Percentiles rank a stretch among this genome's conserved stretches.
phyloP scores from a whole-genome alignment of 2,329 filamentous ascomycete species.

The Ceratocystis eucalypticola region DNA sequence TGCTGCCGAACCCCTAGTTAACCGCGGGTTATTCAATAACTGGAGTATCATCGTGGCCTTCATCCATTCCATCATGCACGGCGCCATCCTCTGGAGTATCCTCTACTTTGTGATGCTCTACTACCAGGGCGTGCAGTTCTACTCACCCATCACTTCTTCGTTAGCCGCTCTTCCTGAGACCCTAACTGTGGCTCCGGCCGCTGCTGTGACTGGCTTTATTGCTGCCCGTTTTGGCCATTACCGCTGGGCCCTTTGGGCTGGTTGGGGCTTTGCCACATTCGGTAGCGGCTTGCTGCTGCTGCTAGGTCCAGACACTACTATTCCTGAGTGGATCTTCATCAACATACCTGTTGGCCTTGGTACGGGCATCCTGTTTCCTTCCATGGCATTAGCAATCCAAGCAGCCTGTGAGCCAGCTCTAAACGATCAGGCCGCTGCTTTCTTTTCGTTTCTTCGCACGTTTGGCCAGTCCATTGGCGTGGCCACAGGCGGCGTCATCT shows the following conservation, averaged over 20 bases:
- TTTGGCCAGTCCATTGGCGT: constrained; percentile 24
- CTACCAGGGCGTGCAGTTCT: constrained; percentile 40
- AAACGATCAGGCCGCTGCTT: constrained; percentile 44
- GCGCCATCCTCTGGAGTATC: constrained; percentile 40
- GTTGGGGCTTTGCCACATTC: constrained; percentile 46
- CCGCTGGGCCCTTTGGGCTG: constrained; percentile 45
- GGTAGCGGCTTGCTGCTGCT: constrained; percentile 43
- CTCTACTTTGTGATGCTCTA: constrained; percentile 41
- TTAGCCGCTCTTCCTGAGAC: constrained; percentile 46
- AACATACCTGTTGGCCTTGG: constrained; percentile 47
- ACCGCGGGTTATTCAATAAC: constrained; percentile 33
- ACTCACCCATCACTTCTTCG: constrained; percentile 39
- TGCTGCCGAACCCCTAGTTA: constrained; percentile 38
- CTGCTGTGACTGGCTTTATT: constrained; percentile 40
- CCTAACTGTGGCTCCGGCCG: constrained; percentile 49
- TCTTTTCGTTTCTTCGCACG: constrained; percentile 45
- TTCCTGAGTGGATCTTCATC: constrained; percentile 45
- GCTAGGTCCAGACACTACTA: constrained; percentile 35
- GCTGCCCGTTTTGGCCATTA: constrained; percentile 45
- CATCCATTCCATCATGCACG: constrained; percentile 43
- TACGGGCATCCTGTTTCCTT: constrained; percentile 50
- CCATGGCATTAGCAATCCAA: constrained; percentile 50
- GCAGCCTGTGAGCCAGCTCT: constrained; percentile 37
- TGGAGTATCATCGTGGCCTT: constrained; percentile 37
- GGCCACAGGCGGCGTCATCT: constrained; percentile 45